Base-by-base conservation (phyloP, 306 rosid species). In the Dalbergia cultrata region DNA sequence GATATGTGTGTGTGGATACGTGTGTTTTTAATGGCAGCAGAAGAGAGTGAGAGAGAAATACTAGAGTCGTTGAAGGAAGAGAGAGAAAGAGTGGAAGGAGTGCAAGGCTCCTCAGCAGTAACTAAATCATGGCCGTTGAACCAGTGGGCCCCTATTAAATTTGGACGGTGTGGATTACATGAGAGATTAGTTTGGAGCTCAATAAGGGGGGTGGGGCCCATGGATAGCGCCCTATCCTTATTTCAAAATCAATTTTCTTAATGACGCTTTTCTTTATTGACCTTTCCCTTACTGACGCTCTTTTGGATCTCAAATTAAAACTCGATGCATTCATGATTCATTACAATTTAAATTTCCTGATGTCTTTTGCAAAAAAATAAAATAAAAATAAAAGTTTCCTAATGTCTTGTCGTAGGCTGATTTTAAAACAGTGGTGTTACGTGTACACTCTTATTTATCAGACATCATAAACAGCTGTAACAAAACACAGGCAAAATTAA, bases 1-100 rank as follows among this genome's bases (percentile, higher is more conserved):
- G 5, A 7, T 37, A 19, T 6, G 57, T 9, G 1, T 49, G 72
- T 35, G 54, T n/a, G n/a, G n/a, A n/a, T n/a, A n/a, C n/a, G n/a
- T 50, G 59, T n/a, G 82, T 41, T 45, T 70, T 78, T 79, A 84
- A 77, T 78, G 33, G 74, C 26, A 21, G 79, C 44, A 31, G 39
- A 59, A 53, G 75, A 41, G 43, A 61, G n/a, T 39, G 47, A 71
- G 26, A 50, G 57, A 13, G 21, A 37, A 26, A 39, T n/a, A n/a
- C 22, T 26, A 63, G 65, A 35, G 21, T 66, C 43, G 69, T 5
- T 37, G 9, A 39, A 7, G 73, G 44, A n/a, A 39, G 68, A 65
- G 70, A 65, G 70, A 65, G 80, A 26, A 8, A 12, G 14, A 34
- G 11, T 13, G 12, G 60, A 49, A 7, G 77, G 21, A 49, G 61